Conservation (phyloP, 83 land plant genomes). For the Larix sibirica region DNA sequence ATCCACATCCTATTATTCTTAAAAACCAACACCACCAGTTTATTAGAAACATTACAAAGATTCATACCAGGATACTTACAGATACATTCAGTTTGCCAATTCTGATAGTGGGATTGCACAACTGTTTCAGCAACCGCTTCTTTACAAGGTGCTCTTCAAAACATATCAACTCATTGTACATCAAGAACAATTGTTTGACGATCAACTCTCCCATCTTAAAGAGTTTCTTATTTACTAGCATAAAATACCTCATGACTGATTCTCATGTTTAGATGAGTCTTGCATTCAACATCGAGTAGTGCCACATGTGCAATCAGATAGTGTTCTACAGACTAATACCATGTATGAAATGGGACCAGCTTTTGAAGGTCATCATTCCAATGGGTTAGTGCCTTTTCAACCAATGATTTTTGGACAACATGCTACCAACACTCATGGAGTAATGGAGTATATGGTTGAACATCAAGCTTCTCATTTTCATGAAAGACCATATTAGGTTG, state of each 20-base stretch:
- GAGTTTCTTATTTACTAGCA: background rate
- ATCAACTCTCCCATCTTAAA: background rate
- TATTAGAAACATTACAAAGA: slow-evolving; percentile 1
- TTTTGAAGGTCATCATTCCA: slow-evolving; percentile 6
- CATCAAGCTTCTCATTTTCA: background rate
- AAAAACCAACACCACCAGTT: background rate
- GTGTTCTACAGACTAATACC: background rate
- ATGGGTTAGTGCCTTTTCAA: slow-evolving; percentile 15
- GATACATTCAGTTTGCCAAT: background rate
- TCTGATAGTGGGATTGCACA: slow-evolving; percentile 5
- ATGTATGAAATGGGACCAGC: background rate
- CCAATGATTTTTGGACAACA: slow-evolving; percentile 12
- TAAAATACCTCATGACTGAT: too few relatives aligned
- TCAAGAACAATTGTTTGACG: background rate
- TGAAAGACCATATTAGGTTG: background rate
- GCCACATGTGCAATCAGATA: slow-evolving; percentile 1
- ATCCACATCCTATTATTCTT: background rate
- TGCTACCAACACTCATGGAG: background rate
- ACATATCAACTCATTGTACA: slow-evolving; percentile 7
- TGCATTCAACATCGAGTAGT: background rate
- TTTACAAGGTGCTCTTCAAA: background rate
- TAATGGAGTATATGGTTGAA: slow-evolving; percentile 9
- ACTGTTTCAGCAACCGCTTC: background rate
- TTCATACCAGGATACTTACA: background rate
- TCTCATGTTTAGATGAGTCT: too few relatives aligned